Evolutionary conservation across 176 grass and related monocot genomes (phyloP), one percentile per base, ranked within the genome.

Genomic region (Otatea glauca): DNA sequence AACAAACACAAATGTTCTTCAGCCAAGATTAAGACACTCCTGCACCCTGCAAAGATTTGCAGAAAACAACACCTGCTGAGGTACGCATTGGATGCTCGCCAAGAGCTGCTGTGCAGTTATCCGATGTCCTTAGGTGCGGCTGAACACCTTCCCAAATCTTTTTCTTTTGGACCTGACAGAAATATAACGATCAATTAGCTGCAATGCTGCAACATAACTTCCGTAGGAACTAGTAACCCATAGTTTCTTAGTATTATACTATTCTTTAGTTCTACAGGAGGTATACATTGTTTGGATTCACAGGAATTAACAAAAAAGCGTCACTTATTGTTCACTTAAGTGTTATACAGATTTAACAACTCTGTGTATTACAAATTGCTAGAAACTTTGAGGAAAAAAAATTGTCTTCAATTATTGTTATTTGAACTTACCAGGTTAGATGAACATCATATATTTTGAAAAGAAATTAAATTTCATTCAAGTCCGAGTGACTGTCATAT

Each of bases 101-200:
- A 70, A 93, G 91, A 87, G 90, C 72, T 69, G 89, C 89, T 50
- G 79, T 9, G 63, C 89, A 92, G 76, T 85, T 83, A 50, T 93
- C 89, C 6, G 83, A 89, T 76, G 96, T 95, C 81, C 88, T 92
- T 78, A 98, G 91, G 75, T 95, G 85, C 61, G 96, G 91, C 81
- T 95, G 96, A 83, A 98, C 93, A 78, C 73, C 85, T 77, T 98
- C 93, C 96, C 93, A 95, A 75, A 95, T 93, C 89, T 90, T 98
- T 72, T 98, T 95, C 91, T 98, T 98, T 87, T 98, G 96, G 24
- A 98, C 85, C 96, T 98, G 85, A 27, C 20, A 59, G 64, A 65
- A 73, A 32, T 63, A 65, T 1, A 78, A 75, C 14, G 59, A 49
- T 17, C 21, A 21, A 88, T 81, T 84, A 87, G 80, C 14, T 56